These are phyloP conservation scores for Eimeria praecox DNA, from an alignment of 169 alveolate species.

Conservation along the genomic window DNA sequence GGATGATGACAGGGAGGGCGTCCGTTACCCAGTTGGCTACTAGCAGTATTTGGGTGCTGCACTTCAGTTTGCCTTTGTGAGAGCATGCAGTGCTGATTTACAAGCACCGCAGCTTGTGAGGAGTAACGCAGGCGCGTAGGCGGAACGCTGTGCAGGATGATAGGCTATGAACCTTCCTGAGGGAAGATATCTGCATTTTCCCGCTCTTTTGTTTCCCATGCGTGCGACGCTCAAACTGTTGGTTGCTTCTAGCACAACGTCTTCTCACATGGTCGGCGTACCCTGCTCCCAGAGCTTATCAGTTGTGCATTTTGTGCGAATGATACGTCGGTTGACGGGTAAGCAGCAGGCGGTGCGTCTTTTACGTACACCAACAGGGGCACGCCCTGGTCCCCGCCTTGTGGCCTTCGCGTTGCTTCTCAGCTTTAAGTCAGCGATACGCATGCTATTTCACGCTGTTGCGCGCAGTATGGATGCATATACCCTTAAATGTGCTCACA, in stretches of 20 bases:
- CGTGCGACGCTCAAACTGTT: too few species aligned
- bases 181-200: too few species aligned
- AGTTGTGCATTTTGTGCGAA: background rate
- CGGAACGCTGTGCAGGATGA: too few species aligned
- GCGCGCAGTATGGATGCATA: background rate
- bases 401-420: background rate
- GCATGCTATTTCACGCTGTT: background rate
- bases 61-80: background rate
- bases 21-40: background rate
- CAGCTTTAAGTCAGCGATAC: background rate
- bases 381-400: background rate
- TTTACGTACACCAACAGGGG: background rate
- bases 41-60: background rate
- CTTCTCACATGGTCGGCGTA: too few species aligned
- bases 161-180: too few species aligned
- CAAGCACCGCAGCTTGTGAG: background rate
- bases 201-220: too few species aligned
- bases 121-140: background rate
- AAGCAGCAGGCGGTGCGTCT: background rate
- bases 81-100: background rate
- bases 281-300: background rate
- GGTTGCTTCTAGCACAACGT: too few species aligned
- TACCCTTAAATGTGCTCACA: background rate
- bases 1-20: background rate
- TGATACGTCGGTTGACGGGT: background rate